Conservation (phyloP, 73 alveolate species). For the Paramecium caudatum region DNA sequence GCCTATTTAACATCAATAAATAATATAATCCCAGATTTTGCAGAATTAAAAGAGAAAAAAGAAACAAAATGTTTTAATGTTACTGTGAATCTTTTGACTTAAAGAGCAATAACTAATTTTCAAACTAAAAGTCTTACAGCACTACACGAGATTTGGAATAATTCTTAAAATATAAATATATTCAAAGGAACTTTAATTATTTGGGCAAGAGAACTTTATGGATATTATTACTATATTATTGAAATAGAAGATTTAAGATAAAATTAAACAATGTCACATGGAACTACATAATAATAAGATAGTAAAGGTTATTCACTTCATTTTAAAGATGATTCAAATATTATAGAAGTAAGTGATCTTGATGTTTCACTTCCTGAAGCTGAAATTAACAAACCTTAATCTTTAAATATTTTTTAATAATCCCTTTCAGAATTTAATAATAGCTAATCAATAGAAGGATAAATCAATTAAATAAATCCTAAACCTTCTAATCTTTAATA, state of each 20-base stretch:
- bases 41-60: not conserved
- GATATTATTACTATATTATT: not conserved
- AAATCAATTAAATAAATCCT: too few relatives aligned
- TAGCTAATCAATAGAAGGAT: too few relatives aligned
- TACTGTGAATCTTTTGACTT: not conserved
- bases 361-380: constrained; percentile 2
- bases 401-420: not conserved
- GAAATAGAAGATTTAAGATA: not conserved
- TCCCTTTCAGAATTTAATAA: not conserved
- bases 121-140: not conserved
- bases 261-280: not conserved
- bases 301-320: not conserved
- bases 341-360: constrained; percentile 2
- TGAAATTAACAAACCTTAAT: not conserved
- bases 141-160: not conserved
- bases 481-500: too few relatives aligned
- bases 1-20: not conserved
- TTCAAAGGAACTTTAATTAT: not conserved
- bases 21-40: not conserved
- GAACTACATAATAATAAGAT: not conserved
- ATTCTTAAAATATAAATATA: not conserved
- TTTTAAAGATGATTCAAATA: not conserved
- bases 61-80: not conserved
- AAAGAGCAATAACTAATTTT: not conserved
- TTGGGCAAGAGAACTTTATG: not conserved